Evolutionary conservation across 2,329 filamentous ascomycete species (phyloP).

Genomic region (Aspergillus pseudoglaucus): DNA sequence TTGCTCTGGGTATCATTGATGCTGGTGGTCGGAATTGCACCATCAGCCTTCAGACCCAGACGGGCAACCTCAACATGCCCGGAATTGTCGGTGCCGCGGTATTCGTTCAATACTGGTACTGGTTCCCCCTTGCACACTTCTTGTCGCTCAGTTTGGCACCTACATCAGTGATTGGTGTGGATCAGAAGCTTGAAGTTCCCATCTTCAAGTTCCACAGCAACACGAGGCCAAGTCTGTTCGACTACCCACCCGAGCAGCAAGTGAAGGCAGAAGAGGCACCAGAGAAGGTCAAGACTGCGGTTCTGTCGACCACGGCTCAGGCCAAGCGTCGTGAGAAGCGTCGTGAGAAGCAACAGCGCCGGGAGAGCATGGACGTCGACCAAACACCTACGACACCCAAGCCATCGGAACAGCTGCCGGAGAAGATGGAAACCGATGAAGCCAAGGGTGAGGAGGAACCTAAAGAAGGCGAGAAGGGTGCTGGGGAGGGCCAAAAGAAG

Average conservation of each 20-base stretch:
- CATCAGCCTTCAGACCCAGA: conserved; percentile 94
- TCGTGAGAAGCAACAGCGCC: conserved; percentile 82
- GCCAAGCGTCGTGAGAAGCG: conserved; percentile 91
- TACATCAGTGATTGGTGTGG: conserved; percentile 88
- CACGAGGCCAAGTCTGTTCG: conserved; percentile 88
- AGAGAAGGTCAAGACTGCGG: conserved; percentile 88
- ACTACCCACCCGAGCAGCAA: conserved; percentile 95
- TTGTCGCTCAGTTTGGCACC: conserved; percentile 93
- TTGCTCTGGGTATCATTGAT: conserved; percentile 95
- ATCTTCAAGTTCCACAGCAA: conserved; percentile 95
- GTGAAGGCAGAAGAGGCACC: conserved; percentile 91
- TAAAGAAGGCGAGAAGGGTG: conserved; percentile 52
- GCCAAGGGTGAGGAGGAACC: conserved; percentile 60
- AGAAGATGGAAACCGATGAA: conserved; percentile 76
- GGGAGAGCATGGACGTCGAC: conserved; percentile 95
- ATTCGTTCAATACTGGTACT: conserved; percentile 99
- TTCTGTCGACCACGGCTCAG: conserved; percentile 92
- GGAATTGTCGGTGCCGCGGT: conserved; percentile 97
- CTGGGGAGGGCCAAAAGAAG: conserved; percentile 67
- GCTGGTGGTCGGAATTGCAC: conserved; percentile 97
- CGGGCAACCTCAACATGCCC: conserved; percentile 96
- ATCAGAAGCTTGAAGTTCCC: conserved; percentile 88
- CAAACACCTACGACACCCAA: conserved; percentile 69
- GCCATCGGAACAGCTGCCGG: conserved; percentile 51
- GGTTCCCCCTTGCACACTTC: conserved; percentile 99